Evolutionary conservation across 108 stramenopile genomes (phyloP), one percentile per base, ranked within the genome.

Genomic region (Cyclotella atomus): DNA sequence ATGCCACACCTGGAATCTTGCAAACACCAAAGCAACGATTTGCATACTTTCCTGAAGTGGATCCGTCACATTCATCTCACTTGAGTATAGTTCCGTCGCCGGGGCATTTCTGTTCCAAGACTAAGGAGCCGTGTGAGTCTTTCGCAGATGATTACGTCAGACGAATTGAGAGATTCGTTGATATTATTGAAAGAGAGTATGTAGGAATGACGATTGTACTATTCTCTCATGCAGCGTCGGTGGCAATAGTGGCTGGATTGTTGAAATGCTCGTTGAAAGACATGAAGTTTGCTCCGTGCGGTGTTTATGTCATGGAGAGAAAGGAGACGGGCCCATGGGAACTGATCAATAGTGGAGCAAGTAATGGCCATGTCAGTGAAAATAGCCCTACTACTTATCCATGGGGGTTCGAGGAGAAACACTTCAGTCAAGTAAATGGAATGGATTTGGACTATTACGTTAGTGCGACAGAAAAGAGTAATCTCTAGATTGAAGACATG

Each of bases 401-500:
- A 0, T 79, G 79, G 79, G 81, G 81, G 0, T 82, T 71, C 61
- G 33, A 32, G 27, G 60, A 55, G 35, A 54, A 45, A 43, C 68
- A 79, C 57, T 79, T 79, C 45, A 24, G 33, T n/a, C 66, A 73
- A 34, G 47, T 47, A 1, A 74, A 75, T 47, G 79, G 73, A 35
- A 63, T 79, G 8, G 79, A 62, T 32, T 44, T 79, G 73, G 79
- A 79, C 44, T 79, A 75, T 59, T 79, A 75, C 66, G 68, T 79
- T 36, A 17, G 19, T 14, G 33, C n/a, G 24, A 38, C 7, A 14
- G 34, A 24, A 33, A 36, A 46, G 61, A 63, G 52, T 28, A 41
- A 33, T 55, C 61, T 72, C 34, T 72, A 53, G 52, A 29, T 1
- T 12, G n/a, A 41, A 41, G 9, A 12, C 12, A 41, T n/a, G n/a